Base-by-base conservation (phyloP, 2,329 filamentous ascomycete genomes). In the Zymoseptoria ardabiliae region DNA sequence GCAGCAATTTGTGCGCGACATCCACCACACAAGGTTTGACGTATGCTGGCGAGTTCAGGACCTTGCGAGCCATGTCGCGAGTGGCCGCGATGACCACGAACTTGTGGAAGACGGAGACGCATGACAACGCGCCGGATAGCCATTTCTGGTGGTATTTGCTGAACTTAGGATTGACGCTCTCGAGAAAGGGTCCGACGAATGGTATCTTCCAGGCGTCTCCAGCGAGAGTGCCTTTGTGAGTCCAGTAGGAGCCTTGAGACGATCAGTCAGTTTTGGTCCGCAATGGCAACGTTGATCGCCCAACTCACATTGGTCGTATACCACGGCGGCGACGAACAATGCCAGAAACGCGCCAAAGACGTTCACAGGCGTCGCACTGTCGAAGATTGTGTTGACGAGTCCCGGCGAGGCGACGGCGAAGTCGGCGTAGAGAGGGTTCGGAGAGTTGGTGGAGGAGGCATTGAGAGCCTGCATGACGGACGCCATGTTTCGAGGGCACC, bases 101-200 rank as follows among this genome's bases (percentile, higher is more conserved):
- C 91, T 97, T 99, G 85, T 99, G 94, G 80, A 99, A 99, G 70
- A 99, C 91, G 2, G 92, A 97, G 63, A 99, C 94, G 72, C 94
- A 99, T 81, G 92, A 97, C 68, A 99, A 81, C 53, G 90, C 87
- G 53, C 90, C 94, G 71, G 91, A 96, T 69, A 82, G 76, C 94
- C 94, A 99, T 81, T 97, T 97, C 62, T 82, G 87, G 74, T 92
- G 83, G 79, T 99, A 99, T 71, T 92, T 85, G 62, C 88, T 85
- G 74, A 97, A 97, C 71, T 93, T 90, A 59, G 94, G 94, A 75
- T 96, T 87, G 69, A 97, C 81, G 25, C 91, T 96, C 72, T 97
- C 81, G 59, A 97, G 82, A 76, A 99, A 97, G 4, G 94, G 93
- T n/a, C 94, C 94, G 74, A 97, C 77, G 69, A 80, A 80, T 58